A percentile compares a stretch with the other conserved stretches of the same genome.
phyloP scores from a whole-genome alignment of 352 stramenopile genomes.

The Globisporangium mamillatum region DNA sequence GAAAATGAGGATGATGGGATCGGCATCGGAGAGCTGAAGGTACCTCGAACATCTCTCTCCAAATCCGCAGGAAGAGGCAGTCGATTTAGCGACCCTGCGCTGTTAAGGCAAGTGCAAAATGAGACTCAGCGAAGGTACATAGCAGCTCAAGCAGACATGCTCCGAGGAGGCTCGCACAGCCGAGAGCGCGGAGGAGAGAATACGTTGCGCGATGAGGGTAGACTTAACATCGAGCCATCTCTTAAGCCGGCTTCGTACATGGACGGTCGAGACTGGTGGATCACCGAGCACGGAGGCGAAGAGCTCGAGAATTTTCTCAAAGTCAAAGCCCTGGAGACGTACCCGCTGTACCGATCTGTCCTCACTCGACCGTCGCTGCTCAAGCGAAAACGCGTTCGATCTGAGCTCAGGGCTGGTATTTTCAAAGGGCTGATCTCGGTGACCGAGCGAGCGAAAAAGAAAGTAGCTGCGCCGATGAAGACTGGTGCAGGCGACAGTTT shows the following conservation, averaged over 20 bases:
- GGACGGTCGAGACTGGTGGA: slow-evolving; percentile 72
- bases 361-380: slow-evolving; percentile 55
- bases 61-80: slow-evolving; percentile 8
- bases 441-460: slow-evolving; percentile 29
- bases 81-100: slow-evolving; percentile 37
- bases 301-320: slow-evolving; percentile 80
- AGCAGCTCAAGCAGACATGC: slow-evolving; percentile 42
- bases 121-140: slow-evolving; percentile 55
- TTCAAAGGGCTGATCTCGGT: slow-evolving; percentile 83
- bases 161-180: slow-evolving; percentile 13
- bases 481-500: slow-evolving; percentile 15
- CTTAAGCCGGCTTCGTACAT: slow-evolving; percentile 41
- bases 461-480: not conserved
- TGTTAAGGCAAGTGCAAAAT: slow-evolving; percentile 39
- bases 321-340: slow-evolving; percentile 70
- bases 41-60: slow-evolving; percentile 27
- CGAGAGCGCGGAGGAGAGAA: not conserved
- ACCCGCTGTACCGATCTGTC: slow-evolving; percentile 61
- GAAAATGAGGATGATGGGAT: slow-evolving; percentile 46
- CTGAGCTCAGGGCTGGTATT: slow-evolving; percentile 62
- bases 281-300: slow-evolving; percentile 58
- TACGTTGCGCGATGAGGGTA: slow-evolving; percentile 6
- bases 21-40: slow-evolving; percentile 46
- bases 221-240: slow-evolving; percentile 10
- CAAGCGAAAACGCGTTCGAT: slow-evolving; percentile 44